A percentile compares a stretch with the other conserved stretches of the same genome.
Conservation (phyloP, 345 rosid species). For the Aegle marmelos region DNA sequence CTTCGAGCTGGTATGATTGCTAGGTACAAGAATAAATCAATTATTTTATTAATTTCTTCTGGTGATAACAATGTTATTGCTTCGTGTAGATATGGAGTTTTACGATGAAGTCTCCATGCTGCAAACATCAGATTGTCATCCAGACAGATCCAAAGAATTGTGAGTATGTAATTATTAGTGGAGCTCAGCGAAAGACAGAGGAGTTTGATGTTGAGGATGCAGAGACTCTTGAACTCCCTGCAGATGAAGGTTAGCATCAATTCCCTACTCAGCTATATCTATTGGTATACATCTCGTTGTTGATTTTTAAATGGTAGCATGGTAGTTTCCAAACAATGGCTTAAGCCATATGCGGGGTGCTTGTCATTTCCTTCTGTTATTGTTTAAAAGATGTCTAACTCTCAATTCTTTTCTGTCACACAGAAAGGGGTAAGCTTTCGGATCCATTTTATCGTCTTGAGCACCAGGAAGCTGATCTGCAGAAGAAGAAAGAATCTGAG, state of each 20-base stretch:
- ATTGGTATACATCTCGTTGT: neutral
- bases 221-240: conserved; percentile 88
- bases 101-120: conserved; percentile 92
- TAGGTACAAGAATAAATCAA: too few species aligned
- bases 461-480: conserved; percentile 87
- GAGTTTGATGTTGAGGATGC: conserved; percentile 92
- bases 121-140: conserved; percentile 85
- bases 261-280: neutral
- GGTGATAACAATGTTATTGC: conserved; percentile 11
- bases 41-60: neutral
- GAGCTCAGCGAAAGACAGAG: conserved; percentile 83
- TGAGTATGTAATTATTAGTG: conserved; percentile 81
- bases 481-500: conserved; percentile 96
- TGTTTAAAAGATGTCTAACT: conserved; percentile 8
- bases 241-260: conserved; percentile 73
- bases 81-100: conserved; percentile 89
- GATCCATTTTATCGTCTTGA: conserved; percentile 96
- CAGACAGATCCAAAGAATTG: conserved; percentile 98
- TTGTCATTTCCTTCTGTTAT: neutral
- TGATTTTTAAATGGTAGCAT: neutral
- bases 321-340: neutral
- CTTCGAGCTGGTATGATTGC: neutral
- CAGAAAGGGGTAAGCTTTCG: conserved; percentile 89
- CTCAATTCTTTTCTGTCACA: conserved; percentile 16
- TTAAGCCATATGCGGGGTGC: neutral